Conservation (phyloP, 129 eudicot genomes). For the Calendula officinalis region DNA sequence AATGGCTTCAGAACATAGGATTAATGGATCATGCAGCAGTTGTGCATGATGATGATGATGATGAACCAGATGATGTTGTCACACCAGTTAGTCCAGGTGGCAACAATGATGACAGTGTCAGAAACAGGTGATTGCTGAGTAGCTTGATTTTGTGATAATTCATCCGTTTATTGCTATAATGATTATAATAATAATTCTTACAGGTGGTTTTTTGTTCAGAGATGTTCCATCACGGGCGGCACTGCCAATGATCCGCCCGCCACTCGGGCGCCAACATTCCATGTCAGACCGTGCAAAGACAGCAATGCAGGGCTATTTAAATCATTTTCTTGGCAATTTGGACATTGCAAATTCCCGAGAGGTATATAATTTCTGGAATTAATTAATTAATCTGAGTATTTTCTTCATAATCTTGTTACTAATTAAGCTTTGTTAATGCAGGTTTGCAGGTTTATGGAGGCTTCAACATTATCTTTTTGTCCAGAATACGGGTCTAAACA, state of each 20-base stretch:
- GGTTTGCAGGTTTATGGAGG: constrained; percentile 98
- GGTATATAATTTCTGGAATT: constrained; percentile 37
- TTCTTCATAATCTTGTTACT: not conserved
- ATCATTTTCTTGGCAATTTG: constrained; percentile 87
- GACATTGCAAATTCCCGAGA: constrained; percentile 89
- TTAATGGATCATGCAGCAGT: constrained; percentile 68
- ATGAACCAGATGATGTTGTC: constrained; percentile 75
- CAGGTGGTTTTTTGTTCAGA: constrained; percentile 94
- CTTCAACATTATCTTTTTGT: constrained; percentile 80
- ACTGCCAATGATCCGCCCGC: constrained; percentile 84
- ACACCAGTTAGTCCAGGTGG: constrained; percentile 32
- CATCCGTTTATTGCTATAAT: constrained; percentile 42
- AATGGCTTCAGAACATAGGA: constrained; percentile 98
- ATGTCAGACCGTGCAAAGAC: constrained; percentile 87
- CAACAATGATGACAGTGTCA: constrained; percentile 60
- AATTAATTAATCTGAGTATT: constrained; percentile 10
- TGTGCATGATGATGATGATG: constrained; percentile 87
- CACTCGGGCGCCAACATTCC: constrained; percentile 85
- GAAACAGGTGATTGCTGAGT: constrained; percentile 68
- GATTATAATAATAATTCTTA: constrained; percentile 59
- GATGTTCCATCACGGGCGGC: constrained; percentile 99
- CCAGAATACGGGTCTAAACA: constrained; percentile 97
- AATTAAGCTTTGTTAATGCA: constrained; percentile 25
- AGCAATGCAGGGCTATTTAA: constrained; percentile 96
- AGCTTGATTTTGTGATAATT: constrained; percentile 20